These are phyloP conservation scores for Fusarium tricinctum DNA, from an alignment of 2,329 filamentous ascomycete species.

Conservation along the genomic window DNA sequence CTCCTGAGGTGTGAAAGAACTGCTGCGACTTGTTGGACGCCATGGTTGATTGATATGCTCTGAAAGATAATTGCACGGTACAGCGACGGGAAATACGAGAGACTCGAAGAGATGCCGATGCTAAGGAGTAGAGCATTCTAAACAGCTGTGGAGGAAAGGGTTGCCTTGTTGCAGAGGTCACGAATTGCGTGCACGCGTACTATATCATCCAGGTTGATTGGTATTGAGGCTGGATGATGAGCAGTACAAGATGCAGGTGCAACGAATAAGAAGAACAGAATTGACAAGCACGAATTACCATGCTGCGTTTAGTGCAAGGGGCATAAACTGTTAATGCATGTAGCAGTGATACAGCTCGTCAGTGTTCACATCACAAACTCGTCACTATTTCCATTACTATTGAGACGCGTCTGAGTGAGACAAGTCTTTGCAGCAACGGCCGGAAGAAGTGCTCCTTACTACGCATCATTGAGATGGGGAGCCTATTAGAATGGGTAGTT, in stretches of 20 bases:
- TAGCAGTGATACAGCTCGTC: neutral
- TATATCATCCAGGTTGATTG: neutral
- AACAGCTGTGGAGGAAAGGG: neutral
- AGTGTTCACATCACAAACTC: slow-evolving; percentile 10
- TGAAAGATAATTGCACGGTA: slow-evolving; percentile 13
- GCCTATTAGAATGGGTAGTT: neutral
- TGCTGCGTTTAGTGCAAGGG: neutral
- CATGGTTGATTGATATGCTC: slow-evolving; percentile 30
- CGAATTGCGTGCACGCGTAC: neutral
- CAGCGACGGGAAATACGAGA: slow-evolving; percentile 17
- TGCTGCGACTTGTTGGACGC: slow-evolving; percentile 25
- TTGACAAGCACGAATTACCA: neutral
- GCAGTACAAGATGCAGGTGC: neutral
- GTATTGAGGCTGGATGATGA: neutral
- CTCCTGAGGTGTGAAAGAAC: slow-evolving; percentile 60
- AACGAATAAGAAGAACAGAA: neutral
- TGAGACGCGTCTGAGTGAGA: neutral
- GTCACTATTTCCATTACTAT: slow-evolving; percentile 21
- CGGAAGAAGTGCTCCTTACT: slow-evolving; percentile 15
- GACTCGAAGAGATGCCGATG: slow-evolving; percentile 5
- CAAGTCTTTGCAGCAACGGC: neutral
- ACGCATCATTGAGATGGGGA: neutral
- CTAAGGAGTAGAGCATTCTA: slow-evolving; percentile 28
- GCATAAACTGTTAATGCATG: neutral
- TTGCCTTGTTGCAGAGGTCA: neutral